Conservation (phyloP, 257 asterid species). For the Scutellaria minor region DNA sequence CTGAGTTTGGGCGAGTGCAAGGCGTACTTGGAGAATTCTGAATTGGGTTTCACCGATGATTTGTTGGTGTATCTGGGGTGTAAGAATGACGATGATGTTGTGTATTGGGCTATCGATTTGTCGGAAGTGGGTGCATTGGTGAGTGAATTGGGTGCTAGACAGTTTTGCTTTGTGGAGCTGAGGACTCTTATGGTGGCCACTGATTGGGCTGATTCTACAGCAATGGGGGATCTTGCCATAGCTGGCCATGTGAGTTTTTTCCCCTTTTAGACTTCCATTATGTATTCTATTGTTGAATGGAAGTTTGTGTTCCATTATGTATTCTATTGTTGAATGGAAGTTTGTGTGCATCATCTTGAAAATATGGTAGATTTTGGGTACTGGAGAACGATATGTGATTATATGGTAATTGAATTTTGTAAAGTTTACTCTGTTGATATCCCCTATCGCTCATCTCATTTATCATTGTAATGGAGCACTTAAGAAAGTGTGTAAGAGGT, state of each 20-base stretch:
- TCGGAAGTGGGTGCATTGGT: constrained; percentile 73
- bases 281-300: neutral
- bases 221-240: constrained; percentile 86
- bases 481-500: too few species aligned
- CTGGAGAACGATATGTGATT: neutral
- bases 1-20: constrained; percentile 70
- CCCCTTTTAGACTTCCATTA: neutral
- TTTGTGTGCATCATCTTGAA: constrained; percentile 12
- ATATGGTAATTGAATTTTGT: neutral
- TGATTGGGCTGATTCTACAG: constrained; percentile 79
- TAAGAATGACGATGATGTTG: constrained; percentile 61
- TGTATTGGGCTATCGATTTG: constrained; percentile 92
- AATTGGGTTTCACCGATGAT: constrained; percentile 66
- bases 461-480: too few species aligned
- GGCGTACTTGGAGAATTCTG: constrained; percentile 62
- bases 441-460: neutral
- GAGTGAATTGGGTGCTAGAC: constrained; percentile 59
- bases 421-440: neutral
- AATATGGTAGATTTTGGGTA: neutral
- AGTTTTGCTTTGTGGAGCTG: constrained; percentile 84
- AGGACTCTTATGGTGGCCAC: constrained; percentile 99
- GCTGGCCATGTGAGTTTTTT: constrained; percentile 87
- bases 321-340: neutral
- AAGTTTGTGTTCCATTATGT: neutral
- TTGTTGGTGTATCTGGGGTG: constrained; percentile 80